Percentiles rank a stretch among this genome's conserved stretches.
Evolutionary conservation across 2,329 filamentous ascomycete species (phyloP).

Genomic region (Aureobasidium leucospermi): DNA sequence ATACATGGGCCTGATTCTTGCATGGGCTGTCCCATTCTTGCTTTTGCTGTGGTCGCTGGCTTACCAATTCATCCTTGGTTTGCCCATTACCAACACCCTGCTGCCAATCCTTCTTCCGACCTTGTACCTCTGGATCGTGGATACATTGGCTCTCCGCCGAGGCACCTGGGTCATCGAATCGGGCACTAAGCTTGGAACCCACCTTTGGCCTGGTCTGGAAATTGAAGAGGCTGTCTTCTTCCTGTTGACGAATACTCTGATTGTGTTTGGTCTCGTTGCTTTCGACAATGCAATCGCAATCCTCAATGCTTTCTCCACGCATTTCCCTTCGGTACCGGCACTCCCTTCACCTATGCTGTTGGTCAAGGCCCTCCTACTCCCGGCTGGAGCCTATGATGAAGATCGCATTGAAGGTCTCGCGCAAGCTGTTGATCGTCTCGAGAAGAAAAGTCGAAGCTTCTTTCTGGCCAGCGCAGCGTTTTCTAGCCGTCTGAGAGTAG

Average conservation of each 20-base stretch:
- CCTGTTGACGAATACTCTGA: conserved; percentile 59
- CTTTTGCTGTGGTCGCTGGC: conserved; percentile 57
- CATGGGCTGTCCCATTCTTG: conserved; percentile 61
- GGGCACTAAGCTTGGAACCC: conserved; percentile 58
- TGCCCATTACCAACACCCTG: conserved; percentile 52
- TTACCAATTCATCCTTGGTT: conserved; percentile 54
- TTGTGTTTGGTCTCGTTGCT: conserved; percentile 61
- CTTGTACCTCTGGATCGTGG: conserved; percentile 64
- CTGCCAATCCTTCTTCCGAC: conserved; percentile 58
- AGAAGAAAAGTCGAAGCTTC: conserved; percentile 64
- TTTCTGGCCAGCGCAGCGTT: conserved; percentile 66
- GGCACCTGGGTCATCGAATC: conserved; percentile 66
- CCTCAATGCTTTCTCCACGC: conserved; percentile 53
- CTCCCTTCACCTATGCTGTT: conserved; percentile 45
- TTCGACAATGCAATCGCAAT: conserved; percentile 64
- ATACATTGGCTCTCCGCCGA: conserved; percentile 57
- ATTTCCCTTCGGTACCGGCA: conserved; percentile 46
- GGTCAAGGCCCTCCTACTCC: conserved; percentile 44
- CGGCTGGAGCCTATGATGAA: conserved; percentile 48
- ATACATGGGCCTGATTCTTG: conserved; percentile 62
- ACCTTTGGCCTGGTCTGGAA: conserved; percentile 59
- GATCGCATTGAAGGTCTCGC: conserved; percentile 50
- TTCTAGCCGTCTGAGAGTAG: conserved; percentile 58
- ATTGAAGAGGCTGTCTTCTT: conserved; percentile 72
- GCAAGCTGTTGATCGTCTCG: conserved; percentile 52